Evolutionary conservation across 2,329 filamentous ascomycete genomes (phyloP).

Genomic region (Amauroascus niger): DNA sequence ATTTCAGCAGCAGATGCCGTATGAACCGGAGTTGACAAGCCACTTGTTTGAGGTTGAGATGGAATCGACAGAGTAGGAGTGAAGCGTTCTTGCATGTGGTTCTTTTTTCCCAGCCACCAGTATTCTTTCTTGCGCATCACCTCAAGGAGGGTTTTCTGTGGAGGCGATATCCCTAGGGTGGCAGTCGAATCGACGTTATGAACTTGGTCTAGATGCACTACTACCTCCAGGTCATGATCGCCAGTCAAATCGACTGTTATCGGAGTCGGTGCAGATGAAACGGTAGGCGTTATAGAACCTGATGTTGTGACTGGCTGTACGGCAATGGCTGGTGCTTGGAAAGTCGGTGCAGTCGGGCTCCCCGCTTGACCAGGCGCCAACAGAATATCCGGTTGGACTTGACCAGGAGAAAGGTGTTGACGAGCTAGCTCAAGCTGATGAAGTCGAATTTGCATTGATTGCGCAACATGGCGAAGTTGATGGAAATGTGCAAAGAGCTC

Average conservation of each 20-base stretch:
- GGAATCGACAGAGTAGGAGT: neutral
- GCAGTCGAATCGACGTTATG: neutral
- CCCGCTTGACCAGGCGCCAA: neutral
- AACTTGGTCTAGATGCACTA: neutral
- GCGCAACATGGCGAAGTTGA: neutral
- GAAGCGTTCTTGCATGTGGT: slow-evolving; percentile 4
- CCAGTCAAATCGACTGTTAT: slow-evolving; percentile 15
- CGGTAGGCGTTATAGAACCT: slow-evolving; percentile 17
- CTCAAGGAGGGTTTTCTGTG: slow-evolving; percentile 17
- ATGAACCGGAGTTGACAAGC: neutral
- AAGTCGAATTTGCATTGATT: neutral
- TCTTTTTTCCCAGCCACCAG: slow-evolving; percentile 22
- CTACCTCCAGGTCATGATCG: neutral
- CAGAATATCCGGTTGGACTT: neutral
- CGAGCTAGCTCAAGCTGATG: neutral
- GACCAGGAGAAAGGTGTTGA: neutral
- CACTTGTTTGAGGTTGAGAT: neutral
- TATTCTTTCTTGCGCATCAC: slow-evolving; percentile 27
- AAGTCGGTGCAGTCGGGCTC: neutral
- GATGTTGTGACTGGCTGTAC: neutral
- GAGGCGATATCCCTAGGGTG: neutral
- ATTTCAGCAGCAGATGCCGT: neutral
- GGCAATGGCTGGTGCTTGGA: neutral
- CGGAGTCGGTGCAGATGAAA: slow-evolving; percentile 15
- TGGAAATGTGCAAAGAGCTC: slow-evolving; percentile 9